These are phyloP conservation scores for Yarrowia keelungensis DNA, from an alignment of 805 yeast genomes.

Conservation along the genomic window DNA sequence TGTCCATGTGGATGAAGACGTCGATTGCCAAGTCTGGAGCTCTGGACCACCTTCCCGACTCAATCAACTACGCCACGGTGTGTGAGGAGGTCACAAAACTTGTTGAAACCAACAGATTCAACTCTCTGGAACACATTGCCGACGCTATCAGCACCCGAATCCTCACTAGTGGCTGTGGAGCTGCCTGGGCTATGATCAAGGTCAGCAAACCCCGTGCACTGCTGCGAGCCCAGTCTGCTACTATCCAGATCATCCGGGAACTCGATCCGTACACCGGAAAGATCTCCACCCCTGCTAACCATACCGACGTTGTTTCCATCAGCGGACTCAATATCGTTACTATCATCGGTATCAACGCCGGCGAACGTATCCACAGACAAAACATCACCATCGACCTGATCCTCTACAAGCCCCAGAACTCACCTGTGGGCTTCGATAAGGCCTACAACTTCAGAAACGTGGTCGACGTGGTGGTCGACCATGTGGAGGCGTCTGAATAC, in stretches of 20 bases:
- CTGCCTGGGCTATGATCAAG: slow-evolving; percentile 55
- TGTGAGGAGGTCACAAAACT: slow-evolving; percentile 66
- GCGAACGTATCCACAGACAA: slow-evolving; percentile 85
- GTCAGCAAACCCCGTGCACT: slow-evolving; percentile 62
- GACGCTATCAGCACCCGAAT: slow-evolving; percentile 57
- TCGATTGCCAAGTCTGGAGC: slow-evolving; percentile 76
- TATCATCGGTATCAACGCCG: slow-evolving; percentile 90
- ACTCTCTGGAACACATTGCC: slow-evolving; percentile 55
- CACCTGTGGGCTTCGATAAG: slow-evolving; percentile 23
- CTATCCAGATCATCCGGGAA: slow-evolving; percentile 53
- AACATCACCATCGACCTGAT: slow-evolving; percentile 66
- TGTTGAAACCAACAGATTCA: slow-evolving; percentile 55
- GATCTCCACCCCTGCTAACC: slow-evolving; percentile 41
- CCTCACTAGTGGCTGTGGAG: slow-evolving; percentile 52
- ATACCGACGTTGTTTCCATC: slow-evolving; percentile 53
- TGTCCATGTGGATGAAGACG: slow-evolving; percentile 67
- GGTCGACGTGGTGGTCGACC: slow-evolving; percentile 59
- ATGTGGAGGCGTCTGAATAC: slow-evolving; percentile 80
- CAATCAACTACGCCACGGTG: slow-evolving; percentile 88
- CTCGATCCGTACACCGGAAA: slow-evolving; percentile 39
- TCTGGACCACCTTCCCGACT: slow-evolving; percentile 79
- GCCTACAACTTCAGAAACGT: slow-evolving; percentile 53
- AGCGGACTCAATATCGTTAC: slow-evolving; percentile 66
- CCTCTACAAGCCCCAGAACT: slow-evolving; percentile 50
- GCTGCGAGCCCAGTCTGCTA: slow-evolving; percentile 62